Evolutionary conservation across 2,329 filamentous ascomycete species (phyloP), one percentile per base, ranked within the genome.

Genomic region (Dactylonectria estremocensis): DNA sequence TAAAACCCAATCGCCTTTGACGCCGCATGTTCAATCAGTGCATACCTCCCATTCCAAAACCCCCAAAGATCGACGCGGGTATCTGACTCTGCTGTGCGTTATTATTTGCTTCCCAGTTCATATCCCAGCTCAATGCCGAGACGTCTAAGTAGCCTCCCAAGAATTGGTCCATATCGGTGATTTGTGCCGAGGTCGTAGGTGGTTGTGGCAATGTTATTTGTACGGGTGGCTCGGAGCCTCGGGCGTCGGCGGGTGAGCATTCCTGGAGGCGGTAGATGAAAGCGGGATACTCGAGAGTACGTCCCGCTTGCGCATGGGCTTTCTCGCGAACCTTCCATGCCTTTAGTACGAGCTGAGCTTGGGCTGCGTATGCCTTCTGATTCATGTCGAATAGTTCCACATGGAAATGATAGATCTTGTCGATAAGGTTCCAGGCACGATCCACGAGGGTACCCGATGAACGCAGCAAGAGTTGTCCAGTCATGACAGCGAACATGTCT

Each of bases 401-500:
- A 69, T 89, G 85, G 54, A 83, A 84, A 1, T 75, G 69, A 74
- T 88, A 89, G 3, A 85, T 81, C 7, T 78, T 77, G 40, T 85
- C 81, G 8, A 88, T 78, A 24, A 82, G 78, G 9, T 70, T 73
- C 88, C 88, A 90, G 1, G 85, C 88, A 33, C 85, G 83, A 50
- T 89, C 87, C 9, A 88, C 84, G 10, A 90, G 78, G 3, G 75
- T 77, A 9, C 88, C 88, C 2, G 80, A 80, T 0, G 81, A 83
- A 43, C 86, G 84, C 35, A 83, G 81, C 68, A 82, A 84, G 13
- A 90, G 82, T 73, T 89, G 86, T 5, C 86, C 86, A 0, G 85
- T 84, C 76, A 89, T 82, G 74, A 88, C 88, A 43, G 85, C 80
- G 67, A 90, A 87, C 24, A 89, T 79, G 62, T 89, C 88, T 54